Conservation (phyloP, 78 protist genomes). For the Isochrysis galbana region DNA sequence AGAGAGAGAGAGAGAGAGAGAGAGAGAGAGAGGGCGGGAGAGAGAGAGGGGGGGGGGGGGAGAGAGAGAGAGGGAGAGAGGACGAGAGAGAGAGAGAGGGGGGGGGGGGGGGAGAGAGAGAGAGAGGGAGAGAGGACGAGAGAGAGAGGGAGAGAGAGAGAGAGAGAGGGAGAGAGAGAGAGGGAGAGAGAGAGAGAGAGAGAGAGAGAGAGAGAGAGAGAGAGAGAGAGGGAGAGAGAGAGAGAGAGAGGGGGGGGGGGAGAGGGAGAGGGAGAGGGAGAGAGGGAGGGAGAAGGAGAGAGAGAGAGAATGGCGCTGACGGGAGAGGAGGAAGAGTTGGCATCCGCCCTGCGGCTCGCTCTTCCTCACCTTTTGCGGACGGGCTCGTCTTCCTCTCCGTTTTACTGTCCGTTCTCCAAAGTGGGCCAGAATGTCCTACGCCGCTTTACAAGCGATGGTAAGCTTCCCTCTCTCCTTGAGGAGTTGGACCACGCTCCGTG, state of each 20-base stretch:
- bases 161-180: slow-evolving; percentile 34
- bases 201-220: slow-evolving; percentile 36
- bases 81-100: background rate
- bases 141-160: slow-evolving; percentile 11
- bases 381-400: too few relatives aligned
- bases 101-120: background rate
- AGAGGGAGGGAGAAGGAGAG: background rate
- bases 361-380: too few relatives aligned
- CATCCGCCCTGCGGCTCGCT: too few relatives aligned
- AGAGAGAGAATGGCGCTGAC: background rate
- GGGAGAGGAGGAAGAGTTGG: too few relatives aligned
- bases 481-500: too few relatives aligned
- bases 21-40: background rate
- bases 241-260: background rate
- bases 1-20: background rate
- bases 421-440: too few relatives aligned
- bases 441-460: too few relatives aligned
- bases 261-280: background rate
- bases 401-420: too few relatives aligned
- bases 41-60: background rate
- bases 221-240: slow-evolving; percentile 38
- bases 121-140: background rate
- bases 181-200: slow-evolving; percentile 40
- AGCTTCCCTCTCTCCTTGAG: too few relatives aligned
- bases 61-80: background rate